Base-by-base conservation (phyloP, 257 asterid species). In the Ehretia macrophylla region DNA sequence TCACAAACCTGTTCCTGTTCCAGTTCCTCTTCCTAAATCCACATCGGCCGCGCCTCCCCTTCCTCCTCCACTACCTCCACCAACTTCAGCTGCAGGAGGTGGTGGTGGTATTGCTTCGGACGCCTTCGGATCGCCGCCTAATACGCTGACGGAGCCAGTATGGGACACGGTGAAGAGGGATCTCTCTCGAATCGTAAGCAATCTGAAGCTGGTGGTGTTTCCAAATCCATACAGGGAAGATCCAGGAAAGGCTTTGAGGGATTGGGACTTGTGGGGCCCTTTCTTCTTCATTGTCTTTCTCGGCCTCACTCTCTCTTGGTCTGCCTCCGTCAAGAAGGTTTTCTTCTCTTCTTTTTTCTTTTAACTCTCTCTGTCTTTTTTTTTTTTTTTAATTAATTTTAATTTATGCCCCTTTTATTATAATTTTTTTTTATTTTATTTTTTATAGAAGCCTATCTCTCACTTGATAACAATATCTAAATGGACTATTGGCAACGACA, bases 221-320 rank as follows among this genome's bases (percentile, higher is more conserved):
- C 97, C 97, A 44, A 93, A 93, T 59, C 99, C 97, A 4, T 77
- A 9, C 62, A 78, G 97, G 74, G 97, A 93, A 60, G 97, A 93
- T 80, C 99, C 97, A 5, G 97, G 99, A 16, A 93, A 86, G 72
- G 96, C 99, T 14, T 74, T 89, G 77, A 75, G 95, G 67, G 99
- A 86, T 77, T 93, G 95, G 95, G 97, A 93, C 82, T 87, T 93
- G 1, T 89, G 96, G 96, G 97, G 99, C 0, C 97, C 99, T 1
- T 89, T 89, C 56, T 86, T 93, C 85, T 89, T 89, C 79, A 89
- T 93, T 79, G 97, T 93, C 39, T 93, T 93, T 75, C 95, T 93
- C 49, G 96, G 97, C 39, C 96, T 93, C 60, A 66, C 79, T 40
- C 94, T 93, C 56, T 93, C 99, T 0, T 93, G 99, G 99, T 93